Evolutionary conservation across 768 basidiomycete species (phyloP).

Genomic region (Kwoniella botswanensis): DNA sequence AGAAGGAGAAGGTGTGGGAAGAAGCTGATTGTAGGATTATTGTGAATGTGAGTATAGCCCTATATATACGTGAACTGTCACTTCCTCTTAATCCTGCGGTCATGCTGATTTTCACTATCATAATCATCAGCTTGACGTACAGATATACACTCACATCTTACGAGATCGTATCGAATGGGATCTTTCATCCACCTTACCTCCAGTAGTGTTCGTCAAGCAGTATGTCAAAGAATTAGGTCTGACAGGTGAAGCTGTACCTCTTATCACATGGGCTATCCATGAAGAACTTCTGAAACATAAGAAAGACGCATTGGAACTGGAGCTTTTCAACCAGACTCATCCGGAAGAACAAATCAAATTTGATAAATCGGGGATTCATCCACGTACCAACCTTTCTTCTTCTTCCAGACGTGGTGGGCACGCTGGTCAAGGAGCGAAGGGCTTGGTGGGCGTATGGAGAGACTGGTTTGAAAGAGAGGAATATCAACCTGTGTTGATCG

Average conservation of each 20-base stretch:
- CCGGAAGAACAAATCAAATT: slow-evolving; percentile 65
- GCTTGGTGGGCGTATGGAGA: slow-evolving; percentile 85
- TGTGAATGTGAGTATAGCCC: slow-evolving; percentile 58
- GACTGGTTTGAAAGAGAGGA: slow-evolving; percentile 94
- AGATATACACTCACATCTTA: slow-evolving; percentile 87
- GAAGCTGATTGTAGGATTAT: slow-evolving; percentile 60
- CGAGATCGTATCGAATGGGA: slow-evolving; percentile 99
- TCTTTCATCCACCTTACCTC: slow-evolving; percentile 77
- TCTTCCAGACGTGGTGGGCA: not conserved
- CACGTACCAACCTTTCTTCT: slow-evolving; percentile 65
- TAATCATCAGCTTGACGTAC: slow-evolving; percentile 84
- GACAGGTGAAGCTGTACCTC: slow-evolving; percentile 81
- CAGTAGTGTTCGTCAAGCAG: slow-evolving; percentile 77
- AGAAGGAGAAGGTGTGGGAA: slow-evolving; percentile 43
- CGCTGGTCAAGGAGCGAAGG: slow-evolving; percentile 70
- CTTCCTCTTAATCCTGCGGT: too few relatives aligned
- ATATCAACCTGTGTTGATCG: slow-evolving; percentile 84
- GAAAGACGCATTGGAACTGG: slow-evolving; percentile 92
- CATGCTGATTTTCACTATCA: too few relatives aligned
- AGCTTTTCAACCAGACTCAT: slow-evolving; percentile 71
- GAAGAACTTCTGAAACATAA: slow-evolving; percentile 96
- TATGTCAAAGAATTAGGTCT: slow-evolving; percentile 87
- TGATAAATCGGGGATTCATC: slow-evolving; percentile 61
- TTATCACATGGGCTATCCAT: slow-evolving; percentile 90
- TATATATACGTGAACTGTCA: not conserved